These are phyloP conservation scores for Paecilomyces variotii DNA, from an alignment of 2,329 filamentous ascomycete species.

Conservation along the genomic window DNA sequence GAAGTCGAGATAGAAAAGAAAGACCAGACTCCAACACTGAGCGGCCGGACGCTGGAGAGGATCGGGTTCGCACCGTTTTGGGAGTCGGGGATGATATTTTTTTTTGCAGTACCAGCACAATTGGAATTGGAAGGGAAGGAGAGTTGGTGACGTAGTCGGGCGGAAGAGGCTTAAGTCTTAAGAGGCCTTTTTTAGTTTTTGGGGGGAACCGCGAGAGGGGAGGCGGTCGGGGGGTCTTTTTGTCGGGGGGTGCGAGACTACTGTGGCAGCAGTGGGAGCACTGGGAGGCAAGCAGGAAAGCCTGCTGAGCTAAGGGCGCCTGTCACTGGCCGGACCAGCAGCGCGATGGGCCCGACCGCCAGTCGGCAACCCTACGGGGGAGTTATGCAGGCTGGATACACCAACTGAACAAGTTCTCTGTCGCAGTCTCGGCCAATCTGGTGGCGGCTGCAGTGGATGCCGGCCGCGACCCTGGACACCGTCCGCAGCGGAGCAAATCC, in stretches of 20 bases:
- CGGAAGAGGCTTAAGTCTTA: slow-evolving; percentile 14
- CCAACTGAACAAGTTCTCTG: neutral
- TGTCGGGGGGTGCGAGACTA: neutral
- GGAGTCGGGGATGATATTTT: neutral
- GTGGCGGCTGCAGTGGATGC: neutral
- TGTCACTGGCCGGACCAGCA: neutral
- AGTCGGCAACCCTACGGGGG: neutral
- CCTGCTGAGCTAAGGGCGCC: neutral
- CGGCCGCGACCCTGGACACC: neutral
- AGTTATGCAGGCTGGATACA: neutral
- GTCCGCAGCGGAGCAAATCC: neutral
- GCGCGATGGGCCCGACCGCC: neutral
- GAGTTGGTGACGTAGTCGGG: slow-evolving; percentile 30
- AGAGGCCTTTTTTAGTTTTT: slow-evolving; percentile 10
- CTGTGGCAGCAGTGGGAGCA: no score
- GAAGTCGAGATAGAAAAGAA: neutral
- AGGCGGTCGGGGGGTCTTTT: slow-evolving; percentile 3
- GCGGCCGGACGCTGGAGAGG: no score
- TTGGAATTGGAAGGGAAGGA: neutral
- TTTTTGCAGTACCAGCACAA: neutral
- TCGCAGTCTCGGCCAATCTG: neutral
- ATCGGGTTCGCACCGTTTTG: neutral
- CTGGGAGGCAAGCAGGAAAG: neutral
- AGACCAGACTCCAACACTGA: neutral
- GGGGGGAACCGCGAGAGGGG: slow-evolving; percentile 19